Evolutionary conservation across 2,329 filamentous ascomycete genomes (phyloP), one percentile per base, ranked within the genome.

Genomic region (Ascochyta pisi): DNA sequence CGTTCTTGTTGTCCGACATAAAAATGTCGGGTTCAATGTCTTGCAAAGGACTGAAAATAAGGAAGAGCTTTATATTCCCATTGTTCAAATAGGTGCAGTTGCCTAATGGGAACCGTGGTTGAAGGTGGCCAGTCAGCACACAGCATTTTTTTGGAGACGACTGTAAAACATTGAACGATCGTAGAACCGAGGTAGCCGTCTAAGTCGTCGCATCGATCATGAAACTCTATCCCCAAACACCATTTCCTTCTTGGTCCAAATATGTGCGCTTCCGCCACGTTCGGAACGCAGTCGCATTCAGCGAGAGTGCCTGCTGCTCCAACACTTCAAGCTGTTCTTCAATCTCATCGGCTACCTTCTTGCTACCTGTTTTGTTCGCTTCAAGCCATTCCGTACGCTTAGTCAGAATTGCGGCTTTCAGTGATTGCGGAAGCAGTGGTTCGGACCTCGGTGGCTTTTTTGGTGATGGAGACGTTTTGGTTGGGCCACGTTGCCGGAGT

Each of bases 351-450:
- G 39, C 24, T n/a, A 50, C 33, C 6, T 43, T 23, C 8, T 23
- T 23, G 13, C 33, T 7, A 38, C 29, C 39, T 3, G 24, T n/a
- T 29, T 2, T 7, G 41, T 43, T 50, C 3, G 31, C 39, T 29
- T 37, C 31, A 12, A 43, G 27, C 33, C 48, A 50, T 39, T 50
- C 48, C 5, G 2, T 23, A n/a, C 33, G 33, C 39, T 50, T 50
- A 23, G 39, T 23, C 2, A 23, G 1, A 15, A 50, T 43, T 15
- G 9, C 23, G 5, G 8, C 13, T 15, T 43, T 50, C 7, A 50
- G 10, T 3, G 22, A 15, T 15, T 10, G 16, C 10, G 23, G n/a
- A 26, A 50, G 23, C 1, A 16, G 16, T 6, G 7, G 33, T 15
- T 3, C 12, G 3, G 16, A 50, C 1, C 7, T 37, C 16, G 24